A percentile compares a stretch with the other conserved stretches of the same genome.
Evolutionary conservation across 345 rosid genomes (phyloP).

Genomic region (Citrus mangshanensis): DNA sequence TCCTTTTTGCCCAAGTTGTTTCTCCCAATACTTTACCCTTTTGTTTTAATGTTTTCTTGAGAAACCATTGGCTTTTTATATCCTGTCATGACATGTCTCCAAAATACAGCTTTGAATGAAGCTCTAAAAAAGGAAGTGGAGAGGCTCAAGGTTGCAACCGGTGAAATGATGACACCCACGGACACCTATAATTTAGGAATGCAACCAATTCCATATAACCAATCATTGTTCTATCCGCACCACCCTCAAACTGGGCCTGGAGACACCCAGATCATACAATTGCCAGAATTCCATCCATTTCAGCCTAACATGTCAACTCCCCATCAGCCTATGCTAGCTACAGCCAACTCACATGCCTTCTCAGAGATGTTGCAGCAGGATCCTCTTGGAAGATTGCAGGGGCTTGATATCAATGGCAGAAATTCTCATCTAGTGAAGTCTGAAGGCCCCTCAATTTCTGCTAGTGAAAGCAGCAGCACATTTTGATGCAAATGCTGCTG

Average conservation of each 20-base stretch:
- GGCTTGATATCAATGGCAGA: slow-evolving; percentile 73
- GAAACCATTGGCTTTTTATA: not conserved
- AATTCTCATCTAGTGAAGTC: slow-evolving; percentile 52
- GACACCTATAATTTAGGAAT: slow-evolving; percentile 69
- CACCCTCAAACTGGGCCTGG: slow-evolving; percentile 41
- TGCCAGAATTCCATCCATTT: slow-evolving; percentile 56
- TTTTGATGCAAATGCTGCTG: slow-evolving; percentile 29
- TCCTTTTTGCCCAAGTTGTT: not conserved
- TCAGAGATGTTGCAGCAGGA: slow-evolving; percentile 68
- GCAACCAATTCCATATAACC: slow-evolving; percentile 55
- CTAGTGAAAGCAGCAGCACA: slow-evolving; percentile 75
- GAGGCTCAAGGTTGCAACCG: slow-evolving; percentile 71
- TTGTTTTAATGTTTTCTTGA: not conserved
- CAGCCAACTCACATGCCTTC: slow-evolving; percentile 38
- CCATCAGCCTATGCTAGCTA: slow-evolving; percentile 38
- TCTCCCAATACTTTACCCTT: not conserved
- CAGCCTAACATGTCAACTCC: slow-evolving; percentile 35
- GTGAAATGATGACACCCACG: slow-evolving; percentile 57
- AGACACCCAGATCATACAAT: slow-evolving; percentile 42
- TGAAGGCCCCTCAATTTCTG: slow-evolving; percentile 65
- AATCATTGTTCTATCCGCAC: slow-evolving; percentile 40
- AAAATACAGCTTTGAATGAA: slow-evolving; percentile 62
- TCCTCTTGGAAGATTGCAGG: slow-evolving; percentile 69
- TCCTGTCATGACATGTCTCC: slow-evolving; percentile 10
- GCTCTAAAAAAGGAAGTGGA: slow-evolving; percentile 89